Evolutionary conservation across 2,329 filamentous ascomycete species (phyloP).

Genomic region (Microcyclospora pomicola): DNA sequence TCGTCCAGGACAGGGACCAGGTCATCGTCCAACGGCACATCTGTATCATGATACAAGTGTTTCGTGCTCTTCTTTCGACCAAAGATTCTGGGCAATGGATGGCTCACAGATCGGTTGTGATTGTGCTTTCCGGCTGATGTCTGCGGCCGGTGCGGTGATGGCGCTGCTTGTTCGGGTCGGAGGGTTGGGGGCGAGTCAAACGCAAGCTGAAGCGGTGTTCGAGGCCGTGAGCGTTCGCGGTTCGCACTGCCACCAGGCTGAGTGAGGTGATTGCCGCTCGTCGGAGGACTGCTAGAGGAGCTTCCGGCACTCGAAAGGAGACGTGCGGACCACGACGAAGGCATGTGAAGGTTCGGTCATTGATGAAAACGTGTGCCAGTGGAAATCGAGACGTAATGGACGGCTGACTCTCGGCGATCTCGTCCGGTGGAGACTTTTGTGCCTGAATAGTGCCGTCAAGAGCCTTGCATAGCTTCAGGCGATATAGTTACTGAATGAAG

Average conservation of each 20-base stretch:
- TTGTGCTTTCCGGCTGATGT: slow-evolving; percentile 9
- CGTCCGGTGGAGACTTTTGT: no score
- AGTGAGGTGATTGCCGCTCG: slow-evolving; percentile 5
- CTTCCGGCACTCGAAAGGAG: slow-evolving; percentile 15
- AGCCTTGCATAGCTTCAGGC: no score
- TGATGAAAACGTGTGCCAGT: not conserved
- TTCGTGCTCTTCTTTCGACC: slow-evolving; percentile 41
- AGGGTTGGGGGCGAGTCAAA: slow-evolving; percentile 12
- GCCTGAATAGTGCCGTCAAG: no score
- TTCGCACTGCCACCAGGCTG: not conserved
- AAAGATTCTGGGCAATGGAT: slow-evolving; percentile 64
- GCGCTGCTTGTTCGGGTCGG: slow-evolving; percentile 9
- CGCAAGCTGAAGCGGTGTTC: slow-evolving; percentile 1
- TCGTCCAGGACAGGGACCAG: slow-evolving; percentile 26
- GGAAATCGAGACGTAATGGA: no score
- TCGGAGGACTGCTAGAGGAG: slow-evolving; percentile 8
- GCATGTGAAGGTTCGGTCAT: slow-evolving; percentile 11
- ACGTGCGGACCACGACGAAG: slow-evolving; percentile 21
- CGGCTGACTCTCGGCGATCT: no score
- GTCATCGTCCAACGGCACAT: slow-evolving; percentile 31
- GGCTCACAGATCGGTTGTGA: slow-evolving; percentile 54
- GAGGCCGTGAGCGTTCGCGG: slow-evolving; percentile 5
- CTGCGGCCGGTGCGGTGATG: slow-evolving; percentile 10
- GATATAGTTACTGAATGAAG: no score
- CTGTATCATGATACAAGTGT: slow-evolving; percentile 15